Percentiles rank a stretch among this genome's conserved stretches.
These are phyloP conservation scores for Fomitopsis pinicola DNA, from an alignment of 1,284 basidiomycete species.

Conservation along the genomic window DNA sequence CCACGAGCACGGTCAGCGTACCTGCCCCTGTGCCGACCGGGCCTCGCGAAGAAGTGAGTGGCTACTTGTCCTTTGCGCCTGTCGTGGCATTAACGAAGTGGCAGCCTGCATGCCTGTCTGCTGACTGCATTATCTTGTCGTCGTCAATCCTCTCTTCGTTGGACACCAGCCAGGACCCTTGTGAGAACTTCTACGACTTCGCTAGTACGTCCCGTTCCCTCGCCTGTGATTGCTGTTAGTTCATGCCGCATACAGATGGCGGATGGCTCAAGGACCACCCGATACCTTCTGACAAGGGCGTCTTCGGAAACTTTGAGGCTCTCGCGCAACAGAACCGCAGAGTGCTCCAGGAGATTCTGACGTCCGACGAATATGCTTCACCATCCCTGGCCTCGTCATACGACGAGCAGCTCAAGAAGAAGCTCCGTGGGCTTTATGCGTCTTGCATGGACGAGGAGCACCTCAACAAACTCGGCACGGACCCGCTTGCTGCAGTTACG, in stretches of 20 bases:
- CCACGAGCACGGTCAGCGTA: constrained; percentile 17
- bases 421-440: constrained; percentile 77
- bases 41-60: constrained; percentile 43
- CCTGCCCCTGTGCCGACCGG: constrained; percentile 38
- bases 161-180: constrained; percentile 85
- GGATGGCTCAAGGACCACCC: constrained; percentile 82
- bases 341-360: constrained; percentile 52
- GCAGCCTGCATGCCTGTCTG: constrained; percentile 58
- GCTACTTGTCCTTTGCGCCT: neutral
- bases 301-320: constrained; percentile 59
- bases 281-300: constrained; percentile 80
- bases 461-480: constrained; percentile 58
- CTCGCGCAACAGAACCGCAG: constrained; percentile 63
- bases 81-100: neutral
- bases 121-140: constrained; percentile 82
- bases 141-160: constrained; percentile 80
- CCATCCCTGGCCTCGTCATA: constrained; percentile 22
- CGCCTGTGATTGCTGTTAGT: neutral
- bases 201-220: constrained; percentile 52
- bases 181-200: constrained; percentile 94
- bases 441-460: constrained; percentile 80
- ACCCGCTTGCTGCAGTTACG: constrained; percentile 60
- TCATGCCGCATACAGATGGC: constrained; percentile 44
- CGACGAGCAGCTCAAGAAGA: constrained; percentile 71
- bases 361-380: constrained; percentile 21